Evolutionary conservation across 2,329 filamentous ascomycete genomes (phyloP), one percentile per base, ranked within the genome.

Genomic region (Zymoseptoria crescenta): DNA sequence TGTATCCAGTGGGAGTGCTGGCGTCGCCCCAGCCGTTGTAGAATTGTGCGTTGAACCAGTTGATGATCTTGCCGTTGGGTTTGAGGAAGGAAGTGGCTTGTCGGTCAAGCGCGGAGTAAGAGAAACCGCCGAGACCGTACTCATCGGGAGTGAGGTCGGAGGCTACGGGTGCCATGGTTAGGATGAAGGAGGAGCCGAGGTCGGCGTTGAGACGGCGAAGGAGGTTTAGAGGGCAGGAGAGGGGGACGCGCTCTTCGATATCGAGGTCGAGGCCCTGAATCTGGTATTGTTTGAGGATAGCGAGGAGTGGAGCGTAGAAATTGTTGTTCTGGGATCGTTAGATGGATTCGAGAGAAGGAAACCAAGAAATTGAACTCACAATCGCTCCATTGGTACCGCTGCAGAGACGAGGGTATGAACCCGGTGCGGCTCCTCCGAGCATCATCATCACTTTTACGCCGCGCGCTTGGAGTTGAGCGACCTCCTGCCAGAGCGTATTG

Each of bases 361-460:
- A 57, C 58, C 13, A 53, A 57, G 3, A n/a, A n/a, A 9, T 9
- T 19, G n/a, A 10, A 61, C 62, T 52, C 24, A 65, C 65, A 8
- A 62, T 50, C 10, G 35, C 58, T 28, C 62, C 62, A 20, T 63
- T 59, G 2, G 57, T 24, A 19, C 62, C 61, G 59, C 68, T 60
- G 55, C 68, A 68, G 10, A 72, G 58, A n/a, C 62, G 57, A 21
- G 57, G 59, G 53, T 69, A 71, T 49, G 64, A 66, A 19, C 69
- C 68, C 30, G 56, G 52, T 3, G 68, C 68, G n/a, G 68, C 67
- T 49, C 69, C 69, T 8, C 69, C 69, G 13, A 71, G 59, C 69
- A 71, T 71, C 60, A 70, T 64, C 61, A 71, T 65, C 10, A 71
- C 68, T 58, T 69, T 70, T 24, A 71, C 63, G 30, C 69, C 69